phyloP scores from a whole-genome alignment of 73 alveolate genomes.

The Paramecium caudatum region DNA sequence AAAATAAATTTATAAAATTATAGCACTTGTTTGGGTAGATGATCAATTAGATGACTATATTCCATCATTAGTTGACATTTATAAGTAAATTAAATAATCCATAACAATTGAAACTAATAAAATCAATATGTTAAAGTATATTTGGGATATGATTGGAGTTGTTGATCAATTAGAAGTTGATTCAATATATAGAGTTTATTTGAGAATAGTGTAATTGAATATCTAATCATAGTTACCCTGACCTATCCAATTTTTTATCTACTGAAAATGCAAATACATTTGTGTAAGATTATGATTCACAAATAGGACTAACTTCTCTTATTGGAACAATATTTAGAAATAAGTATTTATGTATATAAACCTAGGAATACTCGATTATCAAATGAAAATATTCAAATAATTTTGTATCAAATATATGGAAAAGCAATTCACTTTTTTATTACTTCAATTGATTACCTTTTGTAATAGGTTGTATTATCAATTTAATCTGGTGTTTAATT shows the following conservation, averaged over 20 bases:
- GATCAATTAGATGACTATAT: slow-evolving; percentile 51
- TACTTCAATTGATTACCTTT: not conserved
- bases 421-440: slow-evolving; percentile 36
- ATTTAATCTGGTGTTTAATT: not conserved
- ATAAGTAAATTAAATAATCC: slow-evolving; percentile 33
- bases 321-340: slow-evolving; percentile 4
- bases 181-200: slow-evolving; percentile 35
- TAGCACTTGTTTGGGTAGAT: slow-evolving; percentile 64
- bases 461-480: not conserved
- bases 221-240: not conserved
- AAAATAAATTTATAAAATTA: slow-evolving; percentile 9
- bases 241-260: not conserved
- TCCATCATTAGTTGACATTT: slow-evolving; percentile 51
- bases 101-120: slow-evolving; percentile 38
- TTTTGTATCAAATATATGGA: slow-evolving; percentile 33
- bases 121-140: slow-evolving; percentile 46
- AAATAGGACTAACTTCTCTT: not conserved
- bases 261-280: not conserved
- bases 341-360: not conserved
- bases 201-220: slow-evolving; percentile 41
- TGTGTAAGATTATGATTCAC: slow-evolving; percentile 55
- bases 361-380: slow-evolving; percentile 39
- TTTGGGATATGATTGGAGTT: slow-evolving; percentile 67
- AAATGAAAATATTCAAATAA: slow-evolving; percentile 44
- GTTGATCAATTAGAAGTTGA: slow-evolving; percentile 37